Evolutionary conservation across 768 basidiomycete genomes (phyloP), one percentile per base, ranked within the genome.

Genomic region (Auriculariales sp.): DNA sequence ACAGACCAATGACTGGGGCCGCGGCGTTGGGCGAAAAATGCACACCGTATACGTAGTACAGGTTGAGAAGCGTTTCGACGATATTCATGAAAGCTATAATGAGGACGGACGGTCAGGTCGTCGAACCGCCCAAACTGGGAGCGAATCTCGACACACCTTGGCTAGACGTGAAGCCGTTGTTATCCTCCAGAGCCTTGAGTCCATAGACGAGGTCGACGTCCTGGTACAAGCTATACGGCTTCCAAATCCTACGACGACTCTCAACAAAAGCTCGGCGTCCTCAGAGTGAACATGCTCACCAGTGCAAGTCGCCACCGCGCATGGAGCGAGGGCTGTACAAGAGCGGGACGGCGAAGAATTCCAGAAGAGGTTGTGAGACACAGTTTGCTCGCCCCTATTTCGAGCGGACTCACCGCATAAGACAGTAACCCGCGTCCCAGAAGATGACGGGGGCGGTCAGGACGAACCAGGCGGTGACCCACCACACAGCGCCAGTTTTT

Each of bases 281-380:
- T n/a, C n/a, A n/a, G n/a, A n/a, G n/a, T n/a, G n/a, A n/a, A n/a
- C n/a, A n/a, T n/a, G n/a, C n/a, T n/a, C n/a, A n/a, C n/a, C 89
- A 93, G 57, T 91, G 84, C 42, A 92, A 69, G 63, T 92, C 88
- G 2, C 91, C 91, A 1, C 86, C 89, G 55, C 67, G 68, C 80
- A 92, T 86, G 3, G 88, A 91, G 19, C 88, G 75, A 17, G 90
- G 90, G 31, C 89, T 89, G 52, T 3, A 25, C 15, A 24, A 7
- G 14, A 27, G 14, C 12, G 9, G 33, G 19, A 28, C 19, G n/a
- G 11, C 19, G 12, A 28, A 28, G 19, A n/a, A 28, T 27, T 17
- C 46, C 6, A 47, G 22, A n/a, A 47, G 22, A 11, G 25, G 15
- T 24, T n/a, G 15, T 29, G 12, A 17, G 7, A 9, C 17, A 5